phyloP scores from a whole-genome alignment of 23 red algal genomes.

The Gracilaria domingensis region DNA sequence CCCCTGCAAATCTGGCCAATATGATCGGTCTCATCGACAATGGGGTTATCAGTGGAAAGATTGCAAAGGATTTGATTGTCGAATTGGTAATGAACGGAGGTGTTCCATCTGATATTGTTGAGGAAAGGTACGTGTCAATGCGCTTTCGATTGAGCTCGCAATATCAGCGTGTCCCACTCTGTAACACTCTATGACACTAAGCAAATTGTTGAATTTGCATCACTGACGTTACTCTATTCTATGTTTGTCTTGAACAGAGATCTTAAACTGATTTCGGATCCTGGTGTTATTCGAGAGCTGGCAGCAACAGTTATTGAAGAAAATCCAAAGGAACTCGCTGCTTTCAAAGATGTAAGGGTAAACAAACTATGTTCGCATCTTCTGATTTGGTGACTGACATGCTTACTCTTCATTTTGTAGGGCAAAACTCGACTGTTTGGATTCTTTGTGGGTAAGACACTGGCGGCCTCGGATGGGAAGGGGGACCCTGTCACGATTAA shows the following conservation, averaged over 20 bases:
- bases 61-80: constrained; percentile 84
- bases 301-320: constrained; percentile 61
- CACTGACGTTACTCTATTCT: neutral
- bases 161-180: neutral
- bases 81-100: constrained; percentile 78
- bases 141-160: neutral
- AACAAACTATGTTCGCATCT: neutral
- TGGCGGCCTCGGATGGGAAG: constrained; percentile 65
- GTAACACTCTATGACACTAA: neutral
- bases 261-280: constrained; percentile 79
- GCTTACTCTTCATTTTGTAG: neutral
- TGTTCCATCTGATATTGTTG: constrained; percentile 74
- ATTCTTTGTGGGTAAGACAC: constrained; percentile 93
- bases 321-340: constrained; percentile 79
- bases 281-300: constrained; percentile 48
- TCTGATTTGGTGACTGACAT: neutral
- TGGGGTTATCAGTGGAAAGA: constrained; percentile 91
- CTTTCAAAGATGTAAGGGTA: constrained; percentile 71
- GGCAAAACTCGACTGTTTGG: constrained; percentile 87
- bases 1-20: constrained; percentile 68
- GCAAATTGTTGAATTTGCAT: neutral
- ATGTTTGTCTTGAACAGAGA: constrained; percentile 46
- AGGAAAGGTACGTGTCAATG: constrained; percentile 69
- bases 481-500: constrained; percentile 78
- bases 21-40: constrained; percentile 85